phyloP scores from a whole-genome alignment of 176 grass and related monocot genomes.

The Rhynchospora tenuis region DNA sequence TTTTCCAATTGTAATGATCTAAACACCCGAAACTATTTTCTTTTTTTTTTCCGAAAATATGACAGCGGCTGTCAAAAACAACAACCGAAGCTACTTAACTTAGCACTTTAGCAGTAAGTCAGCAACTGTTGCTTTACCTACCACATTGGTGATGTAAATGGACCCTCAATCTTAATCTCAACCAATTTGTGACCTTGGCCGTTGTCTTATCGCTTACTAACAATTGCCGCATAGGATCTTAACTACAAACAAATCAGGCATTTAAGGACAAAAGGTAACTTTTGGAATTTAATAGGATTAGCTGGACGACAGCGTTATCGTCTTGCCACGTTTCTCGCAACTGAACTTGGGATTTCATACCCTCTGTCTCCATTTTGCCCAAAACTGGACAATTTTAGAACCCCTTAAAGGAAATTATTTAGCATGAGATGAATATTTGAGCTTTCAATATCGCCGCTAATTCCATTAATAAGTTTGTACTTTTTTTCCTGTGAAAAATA shows the following conservation, averaged over 20 bases:
- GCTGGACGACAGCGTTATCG: background rate
- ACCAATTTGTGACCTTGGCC: background rate
- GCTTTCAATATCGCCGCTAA: too few species aligned
- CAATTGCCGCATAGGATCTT: slow-evolving; percentile 13
- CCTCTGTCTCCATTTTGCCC: background rate
- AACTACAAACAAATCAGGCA: background rate
- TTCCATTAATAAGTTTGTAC: too few species aligned
- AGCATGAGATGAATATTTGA: too few species aligned
- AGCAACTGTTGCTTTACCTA: too few species aligned
- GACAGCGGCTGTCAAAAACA: too few species aligned
- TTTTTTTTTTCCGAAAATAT: too few species aligned
- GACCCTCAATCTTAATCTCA: background rate
- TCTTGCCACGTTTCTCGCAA: background rate
- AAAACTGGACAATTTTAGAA: background rate
- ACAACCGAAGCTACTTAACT: too few species aligned
- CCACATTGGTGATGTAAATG: too few species aligned
- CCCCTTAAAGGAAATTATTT: too few species aligned
- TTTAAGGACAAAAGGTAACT: slow-evolving; percentile 13
- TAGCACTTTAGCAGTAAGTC: too few species aligned
- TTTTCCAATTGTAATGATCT: too few species aligned
- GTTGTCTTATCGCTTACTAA: background rate
- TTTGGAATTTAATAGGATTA: slow-evolving; percentile 29
- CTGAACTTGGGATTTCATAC: background rate
- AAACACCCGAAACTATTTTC: too few species aligned
- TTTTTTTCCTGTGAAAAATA: background rate